These are phyloP conservation scores for Diplosphaera chodatii DNA, from an alignment of 139 green algal genomes.

Conservation along the genomic window DNA sequence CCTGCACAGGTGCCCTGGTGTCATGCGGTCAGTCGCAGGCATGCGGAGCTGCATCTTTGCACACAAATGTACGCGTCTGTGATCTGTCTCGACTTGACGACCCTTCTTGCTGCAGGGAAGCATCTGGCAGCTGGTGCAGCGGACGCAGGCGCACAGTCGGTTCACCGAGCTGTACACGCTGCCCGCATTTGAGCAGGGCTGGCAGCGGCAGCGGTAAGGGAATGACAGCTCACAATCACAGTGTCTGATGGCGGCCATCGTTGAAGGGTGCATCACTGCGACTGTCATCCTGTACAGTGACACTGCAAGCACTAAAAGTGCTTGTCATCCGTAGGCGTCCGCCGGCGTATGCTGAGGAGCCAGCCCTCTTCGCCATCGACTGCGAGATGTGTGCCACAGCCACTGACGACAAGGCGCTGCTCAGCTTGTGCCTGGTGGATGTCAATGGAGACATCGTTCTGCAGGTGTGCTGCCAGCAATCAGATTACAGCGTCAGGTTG, in stretches of 20 bases:
- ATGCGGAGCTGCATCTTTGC: neutral
- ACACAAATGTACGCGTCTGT: too few relatives aligned
- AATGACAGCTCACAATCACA: neutral
- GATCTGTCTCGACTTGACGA: too few relatives aligned
- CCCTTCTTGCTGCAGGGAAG: neutral
- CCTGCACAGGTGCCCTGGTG: neutral
- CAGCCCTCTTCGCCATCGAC: constrained; percentile 39
- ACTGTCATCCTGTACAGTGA: too few relatives aligned
- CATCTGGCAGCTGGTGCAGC: constrained; percentile 7
- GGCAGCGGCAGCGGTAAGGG: neutral
- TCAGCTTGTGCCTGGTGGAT: constrained; percentile 45
- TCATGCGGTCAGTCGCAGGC: too few relatives aligned
- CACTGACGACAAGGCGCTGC: constrained; percentile 22
- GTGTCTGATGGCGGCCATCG: neutral
- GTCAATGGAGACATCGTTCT: constrained; percentile 28
- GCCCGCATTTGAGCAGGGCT: constrained; percentile 5
- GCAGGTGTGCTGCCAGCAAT: constrained; percentile 19
- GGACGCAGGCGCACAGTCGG: neutral
- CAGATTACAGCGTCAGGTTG: too few relatives aligned
- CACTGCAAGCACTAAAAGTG: too few relatives aligned
- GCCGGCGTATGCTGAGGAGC: neutral
- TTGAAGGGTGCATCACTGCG: too few relatives aligned
- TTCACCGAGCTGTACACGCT: constrained; percentile 10
- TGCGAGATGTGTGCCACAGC: constrained; percentile 62
- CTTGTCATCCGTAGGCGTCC: neutral